Evolutionary conservation across 176 grass and related monocot genomes (phyloP).

Genomic region (Oryza punctata): DNA sequence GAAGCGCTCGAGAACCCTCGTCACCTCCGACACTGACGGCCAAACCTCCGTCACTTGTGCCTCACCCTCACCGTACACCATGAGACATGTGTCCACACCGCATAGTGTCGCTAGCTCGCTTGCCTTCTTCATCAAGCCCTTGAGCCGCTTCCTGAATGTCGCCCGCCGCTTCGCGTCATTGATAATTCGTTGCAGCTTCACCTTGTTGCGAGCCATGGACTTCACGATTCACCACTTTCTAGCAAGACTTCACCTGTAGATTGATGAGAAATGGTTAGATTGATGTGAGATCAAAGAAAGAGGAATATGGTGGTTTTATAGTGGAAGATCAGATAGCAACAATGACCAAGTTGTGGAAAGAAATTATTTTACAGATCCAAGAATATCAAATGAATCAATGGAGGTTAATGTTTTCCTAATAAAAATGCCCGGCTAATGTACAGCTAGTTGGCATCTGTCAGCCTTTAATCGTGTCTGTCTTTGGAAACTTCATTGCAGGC

Average conservation of each 20-base stretch:
- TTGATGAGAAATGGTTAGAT: not conserved
- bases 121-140: conserved; percentile 52
- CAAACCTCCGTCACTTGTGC: conserved; percentile 23
- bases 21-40: conserved; percentile 18
- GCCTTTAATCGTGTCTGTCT: not conserved
- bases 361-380: not conserved
- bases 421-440: not conserved
- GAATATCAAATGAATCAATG: not conserved
- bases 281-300: not conserved
- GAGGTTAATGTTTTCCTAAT: not conserved
- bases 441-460: not conserved
- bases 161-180: conserved; percentile 37
- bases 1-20: conserved; percentile 15
- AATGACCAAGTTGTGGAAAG: conserved; percentile 5
- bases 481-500: not conserved
- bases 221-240: not conserved
- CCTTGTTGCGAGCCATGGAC: conserved; percentile 51
- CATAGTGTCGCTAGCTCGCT: conserved; percentile 50
- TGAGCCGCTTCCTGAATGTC: conserved; percentile 48
- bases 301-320: not conserved
- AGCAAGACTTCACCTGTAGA: not conserved
- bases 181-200: conserved; percentile 33
- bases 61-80: conserved; percentile 42
- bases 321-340: not conserved
- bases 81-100: conserved; percentile 31